Conservation (phyloP, 176 grass and related monocot species). For the Oryza longistaminata region DNA sequence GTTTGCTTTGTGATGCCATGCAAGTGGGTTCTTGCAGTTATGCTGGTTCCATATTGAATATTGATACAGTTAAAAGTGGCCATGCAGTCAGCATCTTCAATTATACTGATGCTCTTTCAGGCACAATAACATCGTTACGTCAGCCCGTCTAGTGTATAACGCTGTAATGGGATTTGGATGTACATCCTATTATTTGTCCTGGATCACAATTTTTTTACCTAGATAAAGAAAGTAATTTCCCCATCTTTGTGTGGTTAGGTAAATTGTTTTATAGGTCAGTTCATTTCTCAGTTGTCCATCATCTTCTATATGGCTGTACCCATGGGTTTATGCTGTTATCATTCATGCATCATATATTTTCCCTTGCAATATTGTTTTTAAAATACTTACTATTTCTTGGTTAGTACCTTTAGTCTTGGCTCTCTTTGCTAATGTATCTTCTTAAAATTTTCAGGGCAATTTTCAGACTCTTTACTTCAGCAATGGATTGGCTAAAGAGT, state of each 20-base stretch:
- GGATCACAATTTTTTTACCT: background rate
- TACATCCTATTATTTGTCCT: background rate
- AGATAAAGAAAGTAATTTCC: background rate
- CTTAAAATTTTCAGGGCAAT: constrained; percentile 58
- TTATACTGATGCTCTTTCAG: background rate
- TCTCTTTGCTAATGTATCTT: constrained; percentile 19
- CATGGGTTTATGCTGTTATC: background rate
- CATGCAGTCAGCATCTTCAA: background rate
- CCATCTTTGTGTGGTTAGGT: background rate
- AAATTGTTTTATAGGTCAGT: background rate
- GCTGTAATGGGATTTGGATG: background rate
- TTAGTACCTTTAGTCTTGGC: background rate
- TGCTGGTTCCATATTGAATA: background rate
- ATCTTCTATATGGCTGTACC: background rate
- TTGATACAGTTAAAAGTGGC: background rate
- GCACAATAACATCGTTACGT: background rate
- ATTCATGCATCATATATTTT: background rate
- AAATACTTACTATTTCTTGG: background rate
- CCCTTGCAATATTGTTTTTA: constrained; percentile 8
- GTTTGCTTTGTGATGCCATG: background rate
- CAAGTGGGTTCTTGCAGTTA: background rate
- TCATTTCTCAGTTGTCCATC: background rate
- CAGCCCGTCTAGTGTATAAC: background rate
- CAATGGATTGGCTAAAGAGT: constrained; percentile 75
- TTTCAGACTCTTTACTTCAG: constrained; percentile 81